A percentile compares a stretch with the other conserved stretches of the same genome.
Evolutionary conservation across 1,139 yeast genomes (phyloP).

Genomic region (Pichia norvegensis): DNA sequence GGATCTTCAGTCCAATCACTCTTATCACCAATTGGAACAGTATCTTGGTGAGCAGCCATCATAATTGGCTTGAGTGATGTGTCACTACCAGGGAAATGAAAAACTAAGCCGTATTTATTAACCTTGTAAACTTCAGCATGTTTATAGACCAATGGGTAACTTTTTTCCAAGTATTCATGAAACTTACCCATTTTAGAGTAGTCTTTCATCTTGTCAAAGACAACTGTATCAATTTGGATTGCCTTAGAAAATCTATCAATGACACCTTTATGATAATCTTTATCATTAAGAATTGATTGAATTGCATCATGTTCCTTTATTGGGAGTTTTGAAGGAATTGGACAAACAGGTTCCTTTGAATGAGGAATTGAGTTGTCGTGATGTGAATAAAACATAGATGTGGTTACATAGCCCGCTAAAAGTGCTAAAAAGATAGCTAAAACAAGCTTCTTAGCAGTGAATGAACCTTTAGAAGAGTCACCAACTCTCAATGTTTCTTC

Average conservation of each 20-base stretch:
- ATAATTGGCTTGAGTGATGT: conserved; percentile 50
- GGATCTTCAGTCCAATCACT: conserved; percentile 66
- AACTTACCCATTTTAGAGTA: conserved; percentile 37
- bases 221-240: conserved; percentile 54
- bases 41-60: conserved; percentile 75
- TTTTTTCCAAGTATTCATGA: conserved; percentile 35
- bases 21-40: conserved; percentile 63
- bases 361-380: neutral
- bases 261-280: conserved; percentile 34
- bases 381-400: neutral
- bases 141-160: conserved; percentile 37
- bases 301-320: conserved; percentile 16
- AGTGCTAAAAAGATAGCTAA: conserved; percentile 5
- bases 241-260: conserved; percentile 45
- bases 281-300: conserved; percentile 30
- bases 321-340: conserved; percentile 18
- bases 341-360: conserved; percentile 18
- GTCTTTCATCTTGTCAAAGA: conserved; percentile 38
- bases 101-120: conserved; percentile 36
- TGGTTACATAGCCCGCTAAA: neutral
- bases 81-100: conserved; percentile 39
- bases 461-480: neutral
- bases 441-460: conserved; percentile 5
- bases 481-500: neutral
- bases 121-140: conserved; percentile 34